Conservation (phyloP, 305 asterid species). For the Plantago coronopus region DNA sequence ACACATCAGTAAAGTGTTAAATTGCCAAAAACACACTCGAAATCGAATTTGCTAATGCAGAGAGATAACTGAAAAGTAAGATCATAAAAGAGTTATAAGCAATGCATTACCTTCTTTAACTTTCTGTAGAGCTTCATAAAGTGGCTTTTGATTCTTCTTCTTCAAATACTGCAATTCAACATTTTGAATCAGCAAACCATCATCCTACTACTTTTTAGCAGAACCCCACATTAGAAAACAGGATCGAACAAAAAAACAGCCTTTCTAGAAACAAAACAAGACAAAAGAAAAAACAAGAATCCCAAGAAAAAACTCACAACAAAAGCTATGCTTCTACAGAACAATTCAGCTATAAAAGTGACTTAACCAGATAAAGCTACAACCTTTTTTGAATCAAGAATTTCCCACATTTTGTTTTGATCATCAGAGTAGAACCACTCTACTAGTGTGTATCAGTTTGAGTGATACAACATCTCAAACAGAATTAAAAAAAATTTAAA, state of each 20-base stretch:
- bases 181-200: conserved; percentile 19
- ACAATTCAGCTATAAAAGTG: too few relatives aligned
- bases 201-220: conserved; percentile 13
- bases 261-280: neutral
- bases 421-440: neutral
- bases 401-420: too few relatives aligned
- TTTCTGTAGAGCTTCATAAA: conserved; percentile 83
- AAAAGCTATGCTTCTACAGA: too few relatives aligned
- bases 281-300: neutral
- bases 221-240: conserved; percentile 15
- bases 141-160: conserved; percentile 74
- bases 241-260: neutral
- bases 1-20: conserved; percentile 10
- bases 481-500: neutral
- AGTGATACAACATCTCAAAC: neutral
- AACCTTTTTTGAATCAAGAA: too few relatives aligned
- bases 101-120: conserved; percentile 98
- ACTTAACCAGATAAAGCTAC: too few relatives aligned
- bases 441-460: neutral
- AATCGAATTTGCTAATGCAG: too few relatives aligned
- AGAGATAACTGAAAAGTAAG: neutral
- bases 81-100: too few relatives aligned
- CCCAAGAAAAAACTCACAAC: too few relatives aligned
- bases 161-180: conserved; percentile 63
- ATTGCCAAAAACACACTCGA: too few relatives aligned